Evolutionary conservation across 257 asterid species (phyloP), one percentile per base, ranked within the genome.

Genomic region (Ilex asprella): DNA sequence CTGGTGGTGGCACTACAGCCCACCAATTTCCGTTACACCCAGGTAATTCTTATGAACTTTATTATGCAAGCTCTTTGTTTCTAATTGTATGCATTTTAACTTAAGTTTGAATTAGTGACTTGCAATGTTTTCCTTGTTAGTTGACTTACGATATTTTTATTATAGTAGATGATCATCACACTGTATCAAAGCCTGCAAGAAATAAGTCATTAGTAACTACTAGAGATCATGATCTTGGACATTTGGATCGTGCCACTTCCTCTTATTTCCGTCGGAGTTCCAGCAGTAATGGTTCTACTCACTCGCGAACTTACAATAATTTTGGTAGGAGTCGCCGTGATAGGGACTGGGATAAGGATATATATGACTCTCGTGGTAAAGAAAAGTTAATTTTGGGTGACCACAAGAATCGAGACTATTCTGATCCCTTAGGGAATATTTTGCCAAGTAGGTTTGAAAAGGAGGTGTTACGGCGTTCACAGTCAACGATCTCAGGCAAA

Each of bases 401-500:
- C 47, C 66, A 73, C 59, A 63, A 73, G 64, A 78, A 73, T 59
- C 63, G 71, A 73, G 86, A 81, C 55, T 46, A 47, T 73, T 66
- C 81, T 30, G 95, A 85, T 56, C 70, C 75, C 1, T 49, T 69
- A 4, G 83, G 69, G 65, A 80, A 77, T 39, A 56, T 69, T 69
- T 63, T 67, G 6, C 70, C 71, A 43, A 60, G 78, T 70, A 77
- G 75, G 62, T 77, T 67, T 63, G 91, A 79, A 76, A 76, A 79
- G 76, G 91, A 85, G 64, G 87, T 81, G n/a, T 72, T 87, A 67
- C 82, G 85, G 74, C 81, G 82, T 67, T 91, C 96, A 15, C 95
- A 82, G 72, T 81, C 91, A 0, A 75, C 81, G 89, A 67, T 78
- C 56, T 81, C 84, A 67, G 86, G 83, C 52, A 80, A 81, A 71